Percentiles rank a stretch among this genome's conserved stretches.
Evolutionary conservation across 306 rosid species (phyloP).

Genomic region (Castanopsis chinensis): DNA sequence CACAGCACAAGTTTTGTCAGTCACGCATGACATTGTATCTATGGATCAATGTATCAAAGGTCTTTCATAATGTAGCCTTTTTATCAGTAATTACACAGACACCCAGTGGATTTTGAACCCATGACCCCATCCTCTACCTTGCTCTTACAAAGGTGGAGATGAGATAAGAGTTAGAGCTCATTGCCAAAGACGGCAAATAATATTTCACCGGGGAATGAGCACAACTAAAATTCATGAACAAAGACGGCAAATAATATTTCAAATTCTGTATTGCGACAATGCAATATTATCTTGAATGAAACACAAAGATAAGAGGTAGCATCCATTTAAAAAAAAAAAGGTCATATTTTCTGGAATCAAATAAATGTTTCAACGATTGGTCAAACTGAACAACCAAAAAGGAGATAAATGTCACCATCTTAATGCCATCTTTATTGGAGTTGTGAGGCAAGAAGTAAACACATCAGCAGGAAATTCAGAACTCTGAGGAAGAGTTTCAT

Average conservation of each 20-base stretch:
- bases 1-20: not conserved
- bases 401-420: conserved; percentile 70
- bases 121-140: too few relatives aligned
- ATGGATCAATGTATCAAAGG: not conserved
- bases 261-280: not conserved
- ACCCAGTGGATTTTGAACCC: too few relatives aligned
- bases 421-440: conserved; percentile 97
- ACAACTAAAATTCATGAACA: not conserved
- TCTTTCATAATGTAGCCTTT: not conserved
- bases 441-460: conserved; percentile 96
- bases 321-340: too few relatives aligned
- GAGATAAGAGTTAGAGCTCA: too few relatives aligned
- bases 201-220: not conserved
- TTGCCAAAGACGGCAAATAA: too few relatives aligned
- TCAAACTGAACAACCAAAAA: conserved; percentile 16
- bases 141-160: too few relatives aligned
- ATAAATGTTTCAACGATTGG: conserved; percentile 6
- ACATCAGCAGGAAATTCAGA: conserved; percentile 98
- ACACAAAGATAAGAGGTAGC: not conserved
- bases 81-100: too few relatives aligned
- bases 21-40: not conserved
- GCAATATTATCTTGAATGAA: not conserved
- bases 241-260: not conserved
- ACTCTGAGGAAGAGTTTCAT: conserved; percentile 97
- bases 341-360: not conserved